These are phyloP conservation scores for Cetradonia linearis DNA, from an alignment of 495 filamentous ascomycete species.

Conservation along the genomic window DNA sequence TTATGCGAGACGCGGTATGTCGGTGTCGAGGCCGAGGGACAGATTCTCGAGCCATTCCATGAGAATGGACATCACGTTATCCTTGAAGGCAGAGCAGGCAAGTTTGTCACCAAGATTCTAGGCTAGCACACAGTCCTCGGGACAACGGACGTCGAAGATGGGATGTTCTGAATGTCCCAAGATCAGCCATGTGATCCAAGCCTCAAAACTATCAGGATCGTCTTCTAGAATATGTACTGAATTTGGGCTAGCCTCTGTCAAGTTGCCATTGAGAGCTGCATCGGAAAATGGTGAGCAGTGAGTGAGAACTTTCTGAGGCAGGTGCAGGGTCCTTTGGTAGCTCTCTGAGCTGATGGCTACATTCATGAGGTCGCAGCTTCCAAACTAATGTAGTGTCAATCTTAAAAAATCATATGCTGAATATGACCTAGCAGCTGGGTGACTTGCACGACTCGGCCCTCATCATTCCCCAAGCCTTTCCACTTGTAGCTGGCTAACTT, in stretches of 20 bases:
- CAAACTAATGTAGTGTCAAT: not conserved
- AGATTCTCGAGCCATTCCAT: not conserved
- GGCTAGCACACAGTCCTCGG: not conserved
- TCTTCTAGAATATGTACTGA: not conserved
- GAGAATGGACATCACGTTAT: not conserved
- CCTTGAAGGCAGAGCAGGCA: constrained; percentile 1
- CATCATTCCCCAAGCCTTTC: not conserved
- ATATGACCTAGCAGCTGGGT: not conserved
- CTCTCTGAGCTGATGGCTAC: not conserved
- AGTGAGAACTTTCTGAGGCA: constrained; percentile 11
- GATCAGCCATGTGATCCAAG: not conserved
- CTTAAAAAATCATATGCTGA: not conserved
- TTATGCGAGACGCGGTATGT: not conserved
- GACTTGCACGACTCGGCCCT: not conserved
- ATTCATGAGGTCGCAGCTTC: not conserved
- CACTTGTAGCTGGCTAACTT: not conserved
- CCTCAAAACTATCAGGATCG: not conserved
- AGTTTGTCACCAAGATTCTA: constrained; percentile 7
- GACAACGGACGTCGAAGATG: fast-evolving
- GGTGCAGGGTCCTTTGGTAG: not conserved
- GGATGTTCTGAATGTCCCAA: not conserved
- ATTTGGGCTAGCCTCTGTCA: not conserved
- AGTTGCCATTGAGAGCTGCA: not conserved
- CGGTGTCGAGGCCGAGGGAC: no score
- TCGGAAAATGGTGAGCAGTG: constrained; percentile 13